Evolutionary conservation across 768 basidiomycete species (phyloP).

Genomic region (Psilocybe subaeruginosa): DNA sequence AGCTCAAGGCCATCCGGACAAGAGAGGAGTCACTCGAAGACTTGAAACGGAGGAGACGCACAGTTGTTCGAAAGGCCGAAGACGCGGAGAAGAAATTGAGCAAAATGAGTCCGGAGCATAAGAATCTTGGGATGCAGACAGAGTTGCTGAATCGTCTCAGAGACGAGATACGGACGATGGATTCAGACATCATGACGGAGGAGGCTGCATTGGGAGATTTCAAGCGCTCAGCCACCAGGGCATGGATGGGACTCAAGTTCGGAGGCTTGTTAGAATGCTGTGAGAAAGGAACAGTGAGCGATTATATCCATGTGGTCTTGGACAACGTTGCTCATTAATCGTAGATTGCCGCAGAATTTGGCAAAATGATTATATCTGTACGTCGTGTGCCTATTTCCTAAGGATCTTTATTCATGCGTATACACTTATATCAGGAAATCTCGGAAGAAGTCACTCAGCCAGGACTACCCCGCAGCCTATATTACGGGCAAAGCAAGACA

Average conservation of each 20-base stretch:
- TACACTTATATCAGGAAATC: constrained; percentile 56
- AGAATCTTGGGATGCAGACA: constrained; percentile 75
- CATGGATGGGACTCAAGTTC: constrained; percentile 84
- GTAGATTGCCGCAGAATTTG: constrained; percentile 58
- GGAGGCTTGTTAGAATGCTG: constrained; percentile 84
- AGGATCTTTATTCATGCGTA: neutral
- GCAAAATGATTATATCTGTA: constrained; percentile 53
- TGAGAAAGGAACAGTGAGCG: constrained; percentile 70
- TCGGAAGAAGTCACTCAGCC: constrained; percentile 81
- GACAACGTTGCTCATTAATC: constrained; percentile 3
- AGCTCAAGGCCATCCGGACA: constrained; percentile 82
- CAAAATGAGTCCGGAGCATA: constrained; percentile 91
- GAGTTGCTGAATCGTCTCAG: constrained; percentile 71
- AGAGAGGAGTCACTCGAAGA: constrained; percentile 85
- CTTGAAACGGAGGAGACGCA: constrained; percentile 69
- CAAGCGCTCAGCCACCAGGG: constrained; percentile 70
- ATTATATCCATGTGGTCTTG: neutral
- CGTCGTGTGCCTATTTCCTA: constrained; percentile 14
- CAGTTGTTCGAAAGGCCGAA: constrained; percentile 72
- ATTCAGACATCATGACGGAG: constrained; percentile 82
- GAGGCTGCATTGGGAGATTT: constrained; percentile 83
- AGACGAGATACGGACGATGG: constrained; percentile 77
- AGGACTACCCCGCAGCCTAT: constrained; percentile 74
- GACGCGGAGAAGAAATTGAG: constrained; percentile 85
- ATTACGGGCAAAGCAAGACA: constrained; percentile 67